Evolutionary conservation across 371 early-diverging fungal genomes (phyloP).

Genomic region (Quaeritorhiza haematococci): DNA sequence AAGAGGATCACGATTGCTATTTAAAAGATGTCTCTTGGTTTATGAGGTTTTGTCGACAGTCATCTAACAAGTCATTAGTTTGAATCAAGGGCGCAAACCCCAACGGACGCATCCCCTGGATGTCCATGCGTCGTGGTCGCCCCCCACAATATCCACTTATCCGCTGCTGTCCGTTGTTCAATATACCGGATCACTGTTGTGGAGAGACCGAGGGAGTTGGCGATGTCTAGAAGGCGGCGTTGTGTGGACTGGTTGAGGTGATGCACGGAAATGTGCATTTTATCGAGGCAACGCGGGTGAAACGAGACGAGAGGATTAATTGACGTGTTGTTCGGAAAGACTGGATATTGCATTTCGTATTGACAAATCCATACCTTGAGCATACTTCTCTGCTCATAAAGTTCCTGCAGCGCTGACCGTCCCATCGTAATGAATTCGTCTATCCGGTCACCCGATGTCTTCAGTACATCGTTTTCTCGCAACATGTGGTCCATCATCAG

Average conservation of each 20-base stretch:
- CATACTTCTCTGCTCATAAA: conserved; percentile 71
- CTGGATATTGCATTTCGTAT: background rate
- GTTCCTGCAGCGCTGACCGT: conserved; percentile 59
- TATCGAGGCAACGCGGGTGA: background rate
- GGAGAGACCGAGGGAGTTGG: conserved; percentile 77
- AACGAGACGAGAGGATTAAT: no score
- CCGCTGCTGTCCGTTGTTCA: conserved; percentile 71
- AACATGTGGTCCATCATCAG: conserved; percentile 30
- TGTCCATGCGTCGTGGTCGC: no score
- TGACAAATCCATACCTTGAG: conserved; percentile 56
- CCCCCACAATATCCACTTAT: conserved; percentile 75
- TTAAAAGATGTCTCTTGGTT: no score
- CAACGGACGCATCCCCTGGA: no score
- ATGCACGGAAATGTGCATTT: background rate
- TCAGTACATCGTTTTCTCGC: conserved; percentile 43
- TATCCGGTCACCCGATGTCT: conserved; percentile 54
- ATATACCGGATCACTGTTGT: conserved; percentile 76
- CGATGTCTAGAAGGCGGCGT: conserved; percentile 68
- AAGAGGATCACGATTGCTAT: no score
- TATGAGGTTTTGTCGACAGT: no score
- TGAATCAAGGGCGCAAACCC: no score
- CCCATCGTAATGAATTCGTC: conserved; percentile 74
- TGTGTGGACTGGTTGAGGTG: conserved; percentile 52
- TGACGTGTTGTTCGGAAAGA: no score
- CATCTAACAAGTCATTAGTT: no score